These are phyloP conservation scores for Microsporum canis DNA, from an alignment of 2,329 filamentous ascomycete genomes.

Conservation along the genomic window DNA sequence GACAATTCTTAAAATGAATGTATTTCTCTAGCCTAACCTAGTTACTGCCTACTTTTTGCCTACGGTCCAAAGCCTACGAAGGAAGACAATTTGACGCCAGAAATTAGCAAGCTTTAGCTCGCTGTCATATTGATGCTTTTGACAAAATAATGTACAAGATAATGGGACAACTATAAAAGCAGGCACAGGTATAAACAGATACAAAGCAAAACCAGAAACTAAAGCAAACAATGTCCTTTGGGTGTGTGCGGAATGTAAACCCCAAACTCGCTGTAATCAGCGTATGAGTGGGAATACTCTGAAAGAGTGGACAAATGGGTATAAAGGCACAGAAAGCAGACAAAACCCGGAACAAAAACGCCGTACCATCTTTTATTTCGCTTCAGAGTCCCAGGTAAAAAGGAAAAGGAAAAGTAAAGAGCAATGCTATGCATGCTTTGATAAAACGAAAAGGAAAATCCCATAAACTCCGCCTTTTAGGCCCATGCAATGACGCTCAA, in stretches of 20 bases:
- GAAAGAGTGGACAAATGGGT: constrained; percentile 1
- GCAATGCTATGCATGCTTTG: constrained; percentile 6
- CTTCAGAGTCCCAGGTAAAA: not conserved
- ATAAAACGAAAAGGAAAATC: not conserved
- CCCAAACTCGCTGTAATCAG: not conserved
- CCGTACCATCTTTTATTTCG: constrained; percentile 2
- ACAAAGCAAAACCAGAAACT: not conserved
- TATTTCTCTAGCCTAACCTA: not conserved
- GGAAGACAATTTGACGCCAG: not conserved
- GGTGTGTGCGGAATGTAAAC: not conserved
- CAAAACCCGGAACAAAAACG: not conserved
- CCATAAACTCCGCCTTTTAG: constrained; percentile 2
- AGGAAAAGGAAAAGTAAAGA: not conserved
- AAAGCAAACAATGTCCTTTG: constrained; percentile 1
- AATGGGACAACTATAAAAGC: not conserved
- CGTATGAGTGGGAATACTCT: not conserved
- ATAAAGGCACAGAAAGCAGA: not conserved
- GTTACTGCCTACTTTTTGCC: not conserved
- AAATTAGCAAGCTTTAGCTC: not conserved
- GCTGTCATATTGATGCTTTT: constrained; percentile 1
- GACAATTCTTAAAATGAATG: not conserved
- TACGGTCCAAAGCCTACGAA: not conserved
- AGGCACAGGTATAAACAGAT: not conserved
- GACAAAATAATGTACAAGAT: constrained; percentile 1
- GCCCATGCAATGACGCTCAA: constrained; percentile 5